Evolutionary conservation across 176 grass and related monocot genomes (phyloP).

Genomic region (Tillandsia fasciculata): DNA sequence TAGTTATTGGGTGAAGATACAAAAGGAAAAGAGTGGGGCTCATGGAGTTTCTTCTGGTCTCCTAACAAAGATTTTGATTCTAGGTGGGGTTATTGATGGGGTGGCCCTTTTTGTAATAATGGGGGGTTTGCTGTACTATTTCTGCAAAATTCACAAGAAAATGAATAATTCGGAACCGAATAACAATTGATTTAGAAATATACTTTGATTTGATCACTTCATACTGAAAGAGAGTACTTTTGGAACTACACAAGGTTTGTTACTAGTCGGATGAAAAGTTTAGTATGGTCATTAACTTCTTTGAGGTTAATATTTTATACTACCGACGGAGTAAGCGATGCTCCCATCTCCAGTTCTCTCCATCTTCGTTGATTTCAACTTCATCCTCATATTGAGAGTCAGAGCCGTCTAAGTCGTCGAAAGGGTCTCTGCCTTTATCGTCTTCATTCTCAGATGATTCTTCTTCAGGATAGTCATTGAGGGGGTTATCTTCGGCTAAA

Average conservation of each 20-base stretch:
- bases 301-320: no score
- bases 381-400: conserved; percentile 34
- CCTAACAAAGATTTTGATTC: conserved; percentile 17
- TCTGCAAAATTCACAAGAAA: conserved; percentile 13
- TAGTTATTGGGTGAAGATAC: conserved; percentile 33
- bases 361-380: conserved; percentile 31
- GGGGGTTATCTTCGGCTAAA: conserved; percentile 74
- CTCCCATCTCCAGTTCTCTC: conserved; percentile 11
- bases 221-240: background rate
- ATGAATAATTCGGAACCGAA: conserved; percentile 1
- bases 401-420: conserved; percentile 27
- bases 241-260: no score
- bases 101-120: conserved; percentile 22
- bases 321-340: background rate
- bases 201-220: background rate
- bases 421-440: conserved; percentile 30
- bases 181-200: conserved; percentile 10
- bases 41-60: background rate
- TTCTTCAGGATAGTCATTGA: conserved; percentile 77
- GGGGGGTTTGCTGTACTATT: conserved; percentile 24
- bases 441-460: conserved; percentile 35
- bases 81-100: conserved; percentile 19
- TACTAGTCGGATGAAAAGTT: no score
- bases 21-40: background rate
- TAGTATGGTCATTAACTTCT: no score